Conservation (phyloP, 257 asterid genomes). For the Solanum bulbocastanum region DNA sequence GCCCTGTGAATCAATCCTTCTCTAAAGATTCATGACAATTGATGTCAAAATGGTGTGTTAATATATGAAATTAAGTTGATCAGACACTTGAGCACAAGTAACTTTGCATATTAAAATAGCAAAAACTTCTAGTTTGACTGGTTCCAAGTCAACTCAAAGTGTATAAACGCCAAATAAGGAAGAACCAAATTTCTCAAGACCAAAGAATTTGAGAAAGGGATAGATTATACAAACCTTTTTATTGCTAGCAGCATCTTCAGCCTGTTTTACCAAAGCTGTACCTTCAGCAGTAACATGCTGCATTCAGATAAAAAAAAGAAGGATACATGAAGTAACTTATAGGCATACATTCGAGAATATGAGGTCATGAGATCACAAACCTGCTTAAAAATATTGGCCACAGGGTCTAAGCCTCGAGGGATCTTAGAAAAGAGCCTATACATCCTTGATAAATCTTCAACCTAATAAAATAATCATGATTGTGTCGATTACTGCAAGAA, state of each 20-base stretch:
- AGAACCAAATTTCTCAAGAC: neutral
- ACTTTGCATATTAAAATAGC: neutral
- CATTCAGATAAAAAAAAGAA: neutral
- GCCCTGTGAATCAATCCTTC: neutral
- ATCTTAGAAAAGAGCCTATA: conserved; percentile 89
- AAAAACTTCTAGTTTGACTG: neutral
- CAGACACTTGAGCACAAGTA: neutral
- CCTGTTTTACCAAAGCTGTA: conserved; percentile 87
- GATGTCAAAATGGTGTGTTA: neutral
- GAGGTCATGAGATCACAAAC: conserved; percentile 24
- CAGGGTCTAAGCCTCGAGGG: conserved; percentile 80
- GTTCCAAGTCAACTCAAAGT: neutral
- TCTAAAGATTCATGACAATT: neutral
- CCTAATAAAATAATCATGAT: conserved; percentile 29
- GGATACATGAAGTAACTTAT: neutral
- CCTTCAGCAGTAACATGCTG: conserved; percentile 99
- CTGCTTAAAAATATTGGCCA: conserved; percentile 83
- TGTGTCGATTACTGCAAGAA: neutral
- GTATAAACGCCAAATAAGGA: neutral
- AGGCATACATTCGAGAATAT: neutral
- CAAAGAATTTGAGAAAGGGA: neutral
- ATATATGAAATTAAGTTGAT: neutral
- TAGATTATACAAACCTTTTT: conserved; percentile 50
- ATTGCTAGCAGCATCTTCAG: conserved; percentile 97
- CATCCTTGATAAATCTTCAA: conserved; percentile 94